Percentiles rank a stretch among this genome's conserved stretches.
Evolutionary conservation across 495 filamentous ascomycete species (phyloP).

Genomic region (Neurospora africana): DNA sequence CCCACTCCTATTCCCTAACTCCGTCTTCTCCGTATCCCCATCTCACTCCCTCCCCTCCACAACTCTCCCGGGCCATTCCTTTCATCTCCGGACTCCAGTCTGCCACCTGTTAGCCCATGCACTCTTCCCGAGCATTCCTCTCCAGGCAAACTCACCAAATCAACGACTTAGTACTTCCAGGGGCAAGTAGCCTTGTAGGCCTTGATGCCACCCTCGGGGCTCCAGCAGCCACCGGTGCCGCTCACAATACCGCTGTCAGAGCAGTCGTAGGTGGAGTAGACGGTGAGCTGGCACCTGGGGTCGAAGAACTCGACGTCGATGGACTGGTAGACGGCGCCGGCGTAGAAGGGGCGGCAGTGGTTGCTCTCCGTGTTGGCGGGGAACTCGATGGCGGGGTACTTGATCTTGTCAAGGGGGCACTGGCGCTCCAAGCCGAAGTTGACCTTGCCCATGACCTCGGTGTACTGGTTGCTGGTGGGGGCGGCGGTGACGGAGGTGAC

Average conservation of each 20-base stretch:
- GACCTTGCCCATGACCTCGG: conserved; percentile 31
- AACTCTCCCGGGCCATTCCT: not conserved
- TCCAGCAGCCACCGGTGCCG: conserved; percentile 3
- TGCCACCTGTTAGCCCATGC: not conserved
- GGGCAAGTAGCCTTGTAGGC: conserved; percentile 3
- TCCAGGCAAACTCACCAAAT: not conserved
- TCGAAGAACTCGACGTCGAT: not conserved
- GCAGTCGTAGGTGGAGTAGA: conserved; percentile 2
- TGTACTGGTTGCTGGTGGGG: conserved; percentile 6
- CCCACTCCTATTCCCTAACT: not conserved
- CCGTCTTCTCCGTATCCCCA: not conserved
- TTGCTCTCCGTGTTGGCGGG: not conserved
- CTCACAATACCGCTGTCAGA: not conserved
- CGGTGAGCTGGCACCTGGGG: conserved; percentile 2
- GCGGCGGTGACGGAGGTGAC: not conserved
- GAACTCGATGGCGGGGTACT: conserved; percentile 2
- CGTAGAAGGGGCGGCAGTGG: conserved; percentile 3
- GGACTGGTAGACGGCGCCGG: not conserved
- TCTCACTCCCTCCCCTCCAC: not conserved
- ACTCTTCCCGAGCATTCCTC: too few species aligned
- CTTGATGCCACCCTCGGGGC: conserved; percentile 3
- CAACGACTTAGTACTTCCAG: not conserved
- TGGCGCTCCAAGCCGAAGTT: conserved; percentile 65
- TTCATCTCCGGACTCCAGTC: not conserved
- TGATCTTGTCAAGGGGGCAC: conserved; percentile 46